Conservation (phyloP, 495 filamentous ascomycete species). For the Penicillium psychrofluorescens region DNA sequence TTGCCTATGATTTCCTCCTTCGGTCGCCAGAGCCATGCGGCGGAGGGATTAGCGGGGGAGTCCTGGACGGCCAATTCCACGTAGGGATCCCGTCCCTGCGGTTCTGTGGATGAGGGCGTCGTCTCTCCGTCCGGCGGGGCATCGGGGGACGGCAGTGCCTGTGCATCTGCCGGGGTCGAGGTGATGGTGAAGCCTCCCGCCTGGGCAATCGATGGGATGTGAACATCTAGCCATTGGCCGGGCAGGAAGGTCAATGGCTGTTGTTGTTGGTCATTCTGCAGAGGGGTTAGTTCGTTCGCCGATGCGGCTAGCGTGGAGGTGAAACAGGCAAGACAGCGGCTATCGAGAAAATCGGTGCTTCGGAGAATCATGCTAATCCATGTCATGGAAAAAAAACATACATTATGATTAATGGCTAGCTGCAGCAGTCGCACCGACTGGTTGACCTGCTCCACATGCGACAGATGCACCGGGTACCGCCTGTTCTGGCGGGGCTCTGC, state of each 20-base stretch:
- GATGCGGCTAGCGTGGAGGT: too few species aligned
- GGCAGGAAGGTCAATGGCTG: slow-evolving; percentile 54
- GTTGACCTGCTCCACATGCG: slow-evolving; percentile 41
- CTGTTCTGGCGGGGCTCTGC: slow-evolving; percentile 58
- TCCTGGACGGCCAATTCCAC: slow-evolving; percentile 71
- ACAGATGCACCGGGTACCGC: slow-evolving; percentile 42
- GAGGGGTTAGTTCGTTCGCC: neutral
- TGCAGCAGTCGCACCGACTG: slow-evolving; percentile 42
- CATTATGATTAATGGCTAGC: slow-evolving; percentile 28
- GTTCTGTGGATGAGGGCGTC: slow-evolving; percentile 10
- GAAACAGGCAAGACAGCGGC: too few species aligned
- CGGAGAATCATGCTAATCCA: neutral
- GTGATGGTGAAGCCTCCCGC: slow-evolving; percentile 85
- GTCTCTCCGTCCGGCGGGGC: slow-evolving; percentile 12
- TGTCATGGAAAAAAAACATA: neutral
- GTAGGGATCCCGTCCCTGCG: slow-evolving; percentile 33
- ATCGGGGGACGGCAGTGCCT: slow-evolving; percentile 22
- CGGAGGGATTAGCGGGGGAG: slow-evolving; percentile 58
- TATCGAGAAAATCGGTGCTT: neutral
- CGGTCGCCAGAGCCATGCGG: slow-evolving; percentile 67
- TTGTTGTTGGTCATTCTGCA: slow-evolving; percentile 15
- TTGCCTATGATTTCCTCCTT: slow-evolving; percentile 46
- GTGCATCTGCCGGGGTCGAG: slow-evolving; percentile 53
- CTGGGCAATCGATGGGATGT: slow-evolving; percentile 55
- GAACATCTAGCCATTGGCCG: slow-evolving; percentile 89